Evolutionary conservation across 148 eudicot genomes (phyloP).

Genomic region (Bassia scoparia): DNA sequence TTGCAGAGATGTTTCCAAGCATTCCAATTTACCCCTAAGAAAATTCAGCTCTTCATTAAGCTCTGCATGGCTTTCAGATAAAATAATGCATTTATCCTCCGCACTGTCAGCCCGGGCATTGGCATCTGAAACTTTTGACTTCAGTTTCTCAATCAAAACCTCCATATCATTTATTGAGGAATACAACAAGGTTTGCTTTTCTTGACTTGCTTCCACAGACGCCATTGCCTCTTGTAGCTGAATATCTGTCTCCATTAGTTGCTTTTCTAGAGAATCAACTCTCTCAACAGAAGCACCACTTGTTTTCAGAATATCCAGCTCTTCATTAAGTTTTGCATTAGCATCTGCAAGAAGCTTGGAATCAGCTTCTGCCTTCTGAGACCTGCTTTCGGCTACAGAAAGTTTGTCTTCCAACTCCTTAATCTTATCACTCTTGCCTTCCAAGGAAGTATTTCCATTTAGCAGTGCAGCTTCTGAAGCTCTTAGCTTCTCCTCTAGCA

Average conservation of each 20-base stretch:
- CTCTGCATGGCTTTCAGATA: constrained; percentile 61
- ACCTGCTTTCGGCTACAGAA: constrained; percentile 39
- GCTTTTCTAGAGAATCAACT: constrained; percentile 51
- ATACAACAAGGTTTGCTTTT: constrained; percentile 59
- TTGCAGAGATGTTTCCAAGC: constrained; percentile 67
- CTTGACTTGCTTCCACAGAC: constrained; percentile 73
- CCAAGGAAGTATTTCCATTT: constrained; percentile 25
- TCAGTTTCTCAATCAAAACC: constrained; percentile 59
- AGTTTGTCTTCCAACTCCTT: constrained; percentile 37
- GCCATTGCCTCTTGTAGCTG: constrained; percentile 65
- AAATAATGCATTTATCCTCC: constrained; percentile 62
- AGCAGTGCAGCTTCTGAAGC: constrained; percentile 30
- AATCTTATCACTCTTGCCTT: constrained; percentile 23
- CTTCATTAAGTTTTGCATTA: constrained; percentile 45
- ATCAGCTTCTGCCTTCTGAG: constrained; percentile 48
- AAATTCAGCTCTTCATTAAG: constrained; percentile 61
- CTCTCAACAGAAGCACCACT: constrained; percentile 32
- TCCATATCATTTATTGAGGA: constrained; percentile 75
- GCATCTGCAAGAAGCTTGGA: constrained; percentile 43
- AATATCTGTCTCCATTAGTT: constrained; percentile 50
- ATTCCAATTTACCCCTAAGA: constrained; percentile 47
- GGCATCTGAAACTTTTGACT: constrained; percentile 56
- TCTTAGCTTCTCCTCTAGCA: constrained; percentile 36
- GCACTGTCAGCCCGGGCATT: constrained; percentile 61
- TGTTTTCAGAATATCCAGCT: constrained; percentile 33